Conservation (phyloP, 345 rosid genomes). For the Lepidium africanum region DNA sequence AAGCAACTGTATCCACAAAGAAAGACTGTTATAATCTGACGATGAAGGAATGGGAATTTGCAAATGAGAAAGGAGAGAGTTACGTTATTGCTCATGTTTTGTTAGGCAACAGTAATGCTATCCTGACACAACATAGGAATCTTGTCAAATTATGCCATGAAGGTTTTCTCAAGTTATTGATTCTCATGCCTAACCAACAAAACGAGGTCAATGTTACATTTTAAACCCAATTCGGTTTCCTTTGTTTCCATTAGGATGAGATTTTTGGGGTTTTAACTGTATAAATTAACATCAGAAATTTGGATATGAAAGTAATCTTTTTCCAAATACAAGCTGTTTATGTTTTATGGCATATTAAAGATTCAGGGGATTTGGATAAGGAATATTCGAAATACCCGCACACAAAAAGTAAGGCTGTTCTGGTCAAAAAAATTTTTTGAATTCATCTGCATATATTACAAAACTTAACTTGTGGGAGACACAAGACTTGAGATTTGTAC, state of each 20-base stretch:
- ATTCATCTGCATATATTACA: neutral
- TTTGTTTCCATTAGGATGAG: neutral
- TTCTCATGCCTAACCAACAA: conserved; percentile 56
- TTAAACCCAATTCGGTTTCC: neutral
- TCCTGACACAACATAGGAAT: conserved; percentile 40
- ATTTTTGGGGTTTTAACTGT: neutral
- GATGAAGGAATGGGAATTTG: conserved; percentile 78
- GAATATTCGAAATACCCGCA: conserved; percentile 10
- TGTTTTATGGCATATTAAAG: neutral
- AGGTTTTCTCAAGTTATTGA: conserved; percentile 50
- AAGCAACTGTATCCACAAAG: conserved; percentile 54
- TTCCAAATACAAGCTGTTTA: neutral
- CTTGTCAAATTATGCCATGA: conserved; percentile 56
- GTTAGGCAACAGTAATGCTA: conserved; percentile 42
- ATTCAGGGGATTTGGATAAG: neutral
- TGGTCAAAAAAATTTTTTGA: neutral
- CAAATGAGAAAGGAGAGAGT: conserved; percentile 49
- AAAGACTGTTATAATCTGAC: conserved; percentile 80
- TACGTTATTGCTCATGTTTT: conserved; percentile 62
- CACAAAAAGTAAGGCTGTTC: neutral
- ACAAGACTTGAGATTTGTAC: conserved; percentile 6
- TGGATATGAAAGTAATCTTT: neutral
- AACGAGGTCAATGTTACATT: conserved; percentile 13
- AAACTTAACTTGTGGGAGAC: conserved; percentile 3
- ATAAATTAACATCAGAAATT: neutral